Evolutionary conservation across 345 rosid genomes (phyloP).

Genomic region (Eucalyptus dawsonii): DNA sequence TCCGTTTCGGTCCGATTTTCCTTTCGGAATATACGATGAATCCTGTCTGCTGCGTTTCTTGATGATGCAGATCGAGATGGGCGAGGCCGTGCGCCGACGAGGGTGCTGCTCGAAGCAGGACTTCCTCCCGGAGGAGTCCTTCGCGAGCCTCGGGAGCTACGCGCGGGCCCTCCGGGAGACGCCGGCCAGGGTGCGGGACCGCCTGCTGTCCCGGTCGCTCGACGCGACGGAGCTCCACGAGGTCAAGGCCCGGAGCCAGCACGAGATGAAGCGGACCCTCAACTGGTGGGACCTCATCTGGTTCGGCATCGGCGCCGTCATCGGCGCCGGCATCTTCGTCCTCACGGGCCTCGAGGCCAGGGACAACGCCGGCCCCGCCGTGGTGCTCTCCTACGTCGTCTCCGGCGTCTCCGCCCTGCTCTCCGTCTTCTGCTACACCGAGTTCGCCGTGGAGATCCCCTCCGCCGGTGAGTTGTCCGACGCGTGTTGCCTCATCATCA

Average conservation of each 20-base stretch:
- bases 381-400: slow-evolving; percentile 25
- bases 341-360: slow-evolving; percentile 26
- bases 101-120: slow-evolving; percentile 15
- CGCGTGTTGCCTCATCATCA: neutral
- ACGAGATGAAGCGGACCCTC: slow-evolving; percentile 32
- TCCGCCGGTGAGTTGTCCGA: slow-evolving; percentile 4
- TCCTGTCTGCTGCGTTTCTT: neutral
- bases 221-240: slow-evolving; percentile 19
- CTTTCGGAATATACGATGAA: neutral
- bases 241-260: slow-evolving; percentile 20
- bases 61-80: neutral
- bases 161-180: slow-evolving; percentile 14
- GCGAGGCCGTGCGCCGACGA: neutral
- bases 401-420: slow-evolving; percentile 35
- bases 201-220: slow-evolving; percentile 14
- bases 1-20: neutral
- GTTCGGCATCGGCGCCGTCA: slow-evolving; percentile 34
- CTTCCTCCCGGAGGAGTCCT: slow-evolving; percentile 35
- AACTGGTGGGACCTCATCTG: slow-evolving; percentile 39
- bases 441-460: slow-evolving; percentile 38
- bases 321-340: slow-evolving; percentile 36
- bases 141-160: slow-evolving; percentile 19
- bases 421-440: slow-evolving; percentile 41
- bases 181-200: slow-evolving; percentile 17
- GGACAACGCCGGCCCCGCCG: slow-evolving; percentile 30